Evolutionary conservation across 2,329 filamentous ascomycete species (phyloP).

Genomic region (Graphilbum sp.): DNA sequence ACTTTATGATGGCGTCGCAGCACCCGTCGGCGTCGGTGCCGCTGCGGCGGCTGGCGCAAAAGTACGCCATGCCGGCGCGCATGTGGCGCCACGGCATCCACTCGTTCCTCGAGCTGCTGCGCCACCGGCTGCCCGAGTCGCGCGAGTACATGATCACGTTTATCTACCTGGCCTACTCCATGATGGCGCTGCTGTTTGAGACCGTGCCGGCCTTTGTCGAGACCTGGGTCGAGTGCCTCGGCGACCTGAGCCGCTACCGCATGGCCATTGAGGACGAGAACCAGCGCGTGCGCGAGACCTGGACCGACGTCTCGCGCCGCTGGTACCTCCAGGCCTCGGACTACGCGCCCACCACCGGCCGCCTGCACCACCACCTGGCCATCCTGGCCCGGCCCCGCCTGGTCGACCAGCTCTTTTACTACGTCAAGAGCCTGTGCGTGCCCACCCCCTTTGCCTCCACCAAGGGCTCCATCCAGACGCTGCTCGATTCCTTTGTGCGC

Average conservation of each 20-base stretch:
- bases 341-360: conserved; percentile 54
- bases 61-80: conserved; percentile 79
- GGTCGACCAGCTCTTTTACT: conserved; percentile 57
- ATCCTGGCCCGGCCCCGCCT: conserved; percentile 57
- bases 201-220: conserved; percentile 70
- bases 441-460: conserved; percentile 50
- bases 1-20: conserved; percentile 75
- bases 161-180: conserved; percentile 76
- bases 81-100: conserved; percentile 96
- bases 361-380: conserved; percentile 78
- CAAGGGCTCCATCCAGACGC: conserved; percentile 50
- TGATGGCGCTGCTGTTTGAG: conserved; percentile 77
- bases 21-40: conserved; percentile 62
- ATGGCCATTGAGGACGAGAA: conserved; percentile 89
- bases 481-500: conserved; percentile 46
- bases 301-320: conserved; percentile 61
- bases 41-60: conserved; percentile 51
- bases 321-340: conserved; percentile 82
- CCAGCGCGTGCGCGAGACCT: conserved; percentile 56
- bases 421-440: conserved; percentile 54
- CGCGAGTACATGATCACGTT: conserved; percentile 84
- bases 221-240: conserved; percentile 87
- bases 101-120: conserved; percentile 60
- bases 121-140: conserved; percentile 57
- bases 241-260: conserved; percentile 67